Base-by-base conservation (phyloP, 768 basidiomycete genomes). In the Zangia roseola region DNA sequence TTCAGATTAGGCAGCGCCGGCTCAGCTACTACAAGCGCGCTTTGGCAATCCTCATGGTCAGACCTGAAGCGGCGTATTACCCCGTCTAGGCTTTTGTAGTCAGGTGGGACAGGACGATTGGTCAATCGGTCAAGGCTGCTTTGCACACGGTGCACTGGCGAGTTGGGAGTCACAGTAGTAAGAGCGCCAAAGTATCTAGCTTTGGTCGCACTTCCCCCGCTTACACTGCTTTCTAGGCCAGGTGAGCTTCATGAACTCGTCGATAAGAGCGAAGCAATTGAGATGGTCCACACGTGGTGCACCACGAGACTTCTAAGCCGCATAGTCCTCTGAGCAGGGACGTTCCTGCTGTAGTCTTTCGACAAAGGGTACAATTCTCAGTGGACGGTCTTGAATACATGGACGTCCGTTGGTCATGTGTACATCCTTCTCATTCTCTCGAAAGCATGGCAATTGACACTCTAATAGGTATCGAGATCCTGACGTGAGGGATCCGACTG, bases 221-320 rank as follows among this genome's bases (percentile, higher is more conserved):
- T 41, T 12, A 35, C 16, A 20, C 35, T 23, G 13, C 41, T 6
- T 38, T 39, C 10, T 10, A 42, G 46, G 42, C 14, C n/a, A 41
- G 19, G 20, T 31, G 14, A 25, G 12, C 36, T 30, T 20, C 42
- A 40, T 31, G 24, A 38, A 14, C 34, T 5, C 17, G 35, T 36
- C 7, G 25, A 21, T 53, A 36, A 40, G 31, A 13, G 39, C 16
- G 21, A 13, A 10, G 36, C 24, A n/a, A 16, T 10, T 5, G 20
- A 45, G 31, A 34, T 41, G 14, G 10, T 21, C 17, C 43, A 2
- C 55, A 39, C 40, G 25, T 46, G 55, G 30, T 30, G 13, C 37
- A 16, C 25, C 14, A 25, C 13, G 10, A 16, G 13, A 6, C 28
- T 31, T 14, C 16, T 16, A 31, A 14, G 14, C 16, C 31, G 31